Evolutionary conservation across 1,139 yeast genomes (phyloP).

Genomic region (Lodderomyces theae): DNA sequence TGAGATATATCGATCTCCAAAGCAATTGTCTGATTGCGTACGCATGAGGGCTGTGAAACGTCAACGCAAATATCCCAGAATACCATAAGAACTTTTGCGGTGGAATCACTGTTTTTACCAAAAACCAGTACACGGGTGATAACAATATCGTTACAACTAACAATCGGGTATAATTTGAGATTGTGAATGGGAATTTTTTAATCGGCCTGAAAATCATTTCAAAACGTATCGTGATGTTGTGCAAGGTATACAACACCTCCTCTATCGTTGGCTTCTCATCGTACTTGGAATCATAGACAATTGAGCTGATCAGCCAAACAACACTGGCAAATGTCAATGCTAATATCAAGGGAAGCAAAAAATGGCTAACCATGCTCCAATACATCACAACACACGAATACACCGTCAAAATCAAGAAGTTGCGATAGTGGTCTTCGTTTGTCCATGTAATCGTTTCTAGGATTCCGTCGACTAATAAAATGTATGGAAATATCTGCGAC

Average conservation of each 20-base stretch:
- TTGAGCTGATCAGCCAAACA: slow-evolving; percentile 47
- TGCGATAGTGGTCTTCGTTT: slow-evolving; percentile 48
- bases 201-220: slow-evolving; percentile 46
- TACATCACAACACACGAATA: slow-evolving; percentile 43
- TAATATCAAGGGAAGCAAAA: slow-evolving; percentile 39
- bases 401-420: slow-evolving; percentile 40
- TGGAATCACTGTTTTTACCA: slow-evolving; percentile 34
- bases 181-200: slow-evolving; percentile 28
- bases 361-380: slow-evolving; percentile 39
- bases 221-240: slow-evolving; percentile 47
- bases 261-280: slow-evolving; percentile 56
- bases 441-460: slow-evolving; percentile 56
- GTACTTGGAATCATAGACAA: slow-evolving; percentile 40
- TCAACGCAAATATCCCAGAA: slow-evolving; percentile 39
- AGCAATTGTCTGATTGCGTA: slow-evolving; percentile 47
- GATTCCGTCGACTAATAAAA: slow-evolving; percentile 43
- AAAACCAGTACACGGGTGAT: slow-evolving; percentile 47
- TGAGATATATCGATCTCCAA: slow-evolving; percentile 52
- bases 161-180: slow-evolving; percentile 29
- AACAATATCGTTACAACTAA: slow-evolving; percentile 31
- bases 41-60: slow-evolving; percentile 55
- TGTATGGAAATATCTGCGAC: slow-evolving; percentile 47
- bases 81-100: slow-evolving; percentile 37
- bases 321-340: slow-evolving; percentile 35
- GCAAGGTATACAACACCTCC: slow-evolving; percentile 51